These are phyloP conservation scores for Aspergillus carbonarius DNA, from an alignment of 2,329 filamentous ascomycete species.

Conservation along the genomic window DNA sequence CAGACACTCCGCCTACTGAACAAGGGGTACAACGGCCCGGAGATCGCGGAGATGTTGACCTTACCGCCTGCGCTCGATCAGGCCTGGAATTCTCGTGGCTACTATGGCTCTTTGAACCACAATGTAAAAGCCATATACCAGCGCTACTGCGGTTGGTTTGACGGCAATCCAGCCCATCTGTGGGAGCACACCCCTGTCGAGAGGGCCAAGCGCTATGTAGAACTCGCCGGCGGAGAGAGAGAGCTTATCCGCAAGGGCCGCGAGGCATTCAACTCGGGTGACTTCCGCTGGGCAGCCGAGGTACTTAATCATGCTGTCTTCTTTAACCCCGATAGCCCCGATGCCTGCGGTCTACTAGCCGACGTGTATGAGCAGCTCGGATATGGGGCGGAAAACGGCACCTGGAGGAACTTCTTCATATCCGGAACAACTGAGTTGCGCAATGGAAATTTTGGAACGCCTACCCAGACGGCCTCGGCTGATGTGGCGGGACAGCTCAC, in stretches of 20 bases:
- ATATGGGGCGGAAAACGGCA: slow-evolving; percentile 40
- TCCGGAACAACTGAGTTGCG: slow-evolving; percentile 30
- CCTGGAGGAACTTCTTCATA: slow-evolving; percentile 45
- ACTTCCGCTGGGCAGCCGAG: slow-evolving; percentile 41
- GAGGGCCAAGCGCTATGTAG: slow-evolving; percentile 27
- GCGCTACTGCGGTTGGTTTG: slow-evolving; percentile 34
- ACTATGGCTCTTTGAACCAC: slow-evolving; percentile 40
- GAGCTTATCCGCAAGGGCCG: slow-evolving; percentile 6
- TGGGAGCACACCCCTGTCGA: slow-evolving; percentile 38
- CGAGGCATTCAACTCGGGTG: slow-evolving; percentile 17
- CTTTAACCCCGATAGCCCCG: slow-evolving; percentile 21
- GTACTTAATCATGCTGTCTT: slow-evolving; percentile 39
- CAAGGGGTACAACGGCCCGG: slow-evolving; percentile 33
- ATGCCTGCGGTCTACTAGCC: slow-evolving; percentile 27
- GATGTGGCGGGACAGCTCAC: slow-evolving; percentile 4
- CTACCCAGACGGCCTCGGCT: not conserved
- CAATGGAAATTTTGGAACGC: not conserved
- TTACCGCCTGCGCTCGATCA: slow-evolving; percentile 32
- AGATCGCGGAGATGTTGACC: slow-evolving; percentile 39
- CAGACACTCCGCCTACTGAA: slow-evolving; percentile 43
- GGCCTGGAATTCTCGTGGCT: slow-evolving; percentile 33
- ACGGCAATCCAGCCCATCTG: slow-evolving; percentile 34
- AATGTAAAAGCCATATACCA: slow-evolving; percentile 44
- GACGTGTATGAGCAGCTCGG: slow-evolving; percentile 36
- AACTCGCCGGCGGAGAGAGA: slow-evolving; percentile 25